Evolutionary conservation across 1,139 yeast species (phyloP).

Genomic region (Yamadazyma atlantica): DNA sequence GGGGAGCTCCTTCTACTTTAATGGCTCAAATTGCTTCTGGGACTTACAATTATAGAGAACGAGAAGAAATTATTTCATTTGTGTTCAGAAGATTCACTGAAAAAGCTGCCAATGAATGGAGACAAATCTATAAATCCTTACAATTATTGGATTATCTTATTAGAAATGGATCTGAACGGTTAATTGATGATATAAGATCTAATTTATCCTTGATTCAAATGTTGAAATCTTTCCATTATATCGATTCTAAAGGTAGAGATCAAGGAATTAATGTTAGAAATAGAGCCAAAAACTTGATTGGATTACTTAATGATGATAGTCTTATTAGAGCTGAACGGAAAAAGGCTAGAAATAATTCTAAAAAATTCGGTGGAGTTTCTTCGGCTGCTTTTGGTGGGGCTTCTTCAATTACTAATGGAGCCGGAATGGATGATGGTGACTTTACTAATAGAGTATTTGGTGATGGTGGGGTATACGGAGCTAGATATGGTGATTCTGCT

Average conservation of each 20-base stretch:
- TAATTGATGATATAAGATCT: constrained; percentile 91
- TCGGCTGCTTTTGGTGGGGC: constrained; percentile 53
- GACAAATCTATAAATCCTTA: constrained; percentile 92
- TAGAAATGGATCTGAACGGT: constrained; percentile 90
- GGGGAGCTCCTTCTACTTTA: constrained; percentile 95
- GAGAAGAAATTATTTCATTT: constrained; percentile 75
- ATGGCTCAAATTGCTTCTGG: constrained; percentile 97
- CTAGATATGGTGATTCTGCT: constrained; percentile 60
- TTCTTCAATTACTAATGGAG: constrained; percentile 30
- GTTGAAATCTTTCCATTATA: constrained; percentile 92
- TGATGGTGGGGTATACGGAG: constrained; percentile 79
- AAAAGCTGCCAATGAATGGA: constrained; percentile 95
- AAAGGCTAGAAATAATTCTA: constrained; percentile 79
- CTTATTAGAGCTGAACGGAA: constrained; percentile 82
- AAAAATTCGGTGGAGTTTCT: constrained; percentile 76
- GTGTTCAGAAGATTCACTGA: constrained; percentile 84
- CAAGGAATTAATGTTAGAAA: constrained; percentile 96
- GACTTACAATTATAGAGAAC: constrained; percentile 80
- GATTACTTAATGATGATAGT: constrained; percentile 73
- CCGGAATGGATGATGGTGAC: constrained; percentile 46
- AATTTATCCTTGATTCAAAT: constrained; percentile 80
- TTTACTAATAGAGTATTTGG: constrained; percentile 65
- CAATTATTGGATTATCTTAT: constrained; percentile 88
- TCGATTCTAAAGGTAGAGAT: constrained; percentile 91
- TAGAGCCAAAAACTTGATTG: constrained; percentile 75